Percentiles rank a stretch among this genome's conserved stretches.
phyloP scores from a whole-genome alignment of 345 rosid species.

The Laguncularia racemosa region DNA sequence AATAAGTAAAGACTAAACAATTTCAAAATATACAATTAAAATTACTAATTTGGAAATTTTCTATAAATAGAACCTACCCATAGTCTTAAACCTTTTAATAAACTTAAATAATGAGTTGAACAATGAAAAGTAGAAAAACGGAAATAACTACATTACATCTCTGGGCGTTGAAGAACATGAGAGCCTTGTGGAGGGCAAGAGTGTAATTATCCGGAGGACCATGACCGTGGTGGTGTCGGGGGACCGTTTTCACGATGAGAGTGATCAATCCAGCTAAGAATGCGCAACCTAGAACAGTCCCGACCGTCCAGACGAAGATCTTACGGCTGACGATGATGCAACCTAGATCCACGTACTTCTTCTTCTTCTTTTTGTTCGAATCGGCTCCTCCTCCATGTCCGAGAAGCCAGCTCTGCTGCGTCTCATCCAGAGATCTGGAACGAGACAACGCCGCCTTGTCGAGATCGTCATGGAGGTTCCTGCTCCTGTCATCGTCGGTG shows the following conservation, averaged over 20 bases:
- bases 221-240: conserved; percentile 50
- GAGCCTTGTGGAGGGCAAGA: conserved; percentile 85
- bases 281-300: conserved; percentile 46
- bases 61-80: neutral
- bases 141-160: conserved; percentile 30
- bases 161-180: conserved; percentile 98
- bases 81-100: neutral
- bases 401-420: conserved; percentile 98
- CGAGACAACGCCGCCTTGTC: conserved; percentile 73
- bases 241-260: conserved; percentile 80
- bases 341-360: conserved; percentile 91
- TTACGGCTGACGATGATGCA: conserved; percentile 93
- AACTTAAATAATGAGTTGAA: neutral
- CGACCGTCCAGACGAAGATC: conserved; percentile 94
- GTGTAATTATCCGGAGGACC: conserved; percentile 83
- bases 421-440: conserved; percentile 78
- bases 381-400: conserved; percentile 52
- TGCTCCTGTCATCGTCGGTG: conserved; percentile 88
- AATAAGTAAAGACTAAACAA: too few species aligned
- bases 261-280: conserved; percentile 63
- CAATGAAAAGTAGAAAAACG: neutral
- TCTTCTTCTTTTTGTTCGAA: conserved; percentile 82
- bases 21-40: too few species aligned
- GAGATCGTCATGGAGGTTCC: conserved; percentile 64
- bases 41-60: too few species aligned